Evolutionary conservation across 768 basidiomycete species (phyloP).

Genomic region (Boletus rufocinnamomeus): DNA sequence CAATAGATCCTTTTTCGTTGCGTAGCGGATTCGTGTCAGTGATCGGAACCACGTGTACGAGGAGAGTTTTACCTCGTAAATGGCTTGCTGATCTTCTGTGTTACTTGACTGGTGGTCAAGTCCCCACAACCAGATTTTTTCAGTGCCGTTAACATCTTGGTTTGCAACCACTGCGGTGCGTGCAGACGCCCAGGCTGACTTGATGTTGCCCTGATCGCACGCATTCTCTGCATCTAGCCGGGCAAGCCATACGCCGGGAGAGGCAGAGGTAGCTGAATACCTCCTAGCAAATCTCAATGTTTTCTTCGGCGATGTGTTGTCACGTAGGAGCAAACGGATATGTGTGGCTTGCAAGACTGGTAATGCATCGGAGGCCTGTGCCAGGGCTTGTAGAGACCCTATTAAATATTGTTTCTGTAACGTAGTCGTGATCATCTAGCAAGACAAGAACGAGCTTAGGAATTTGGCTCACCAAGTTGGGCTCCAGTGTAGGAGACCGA

Average conservation of each 20-base stretch:
- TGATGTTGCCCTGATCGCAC: constrained; percentile 28
- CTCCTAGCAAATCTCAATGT: constrained; percentile 43
- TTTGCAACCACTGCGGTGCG: constrained; percentile 36
- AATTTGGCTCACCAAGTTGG: constrained; percentile 33
- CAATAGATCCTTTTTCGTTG: constrained; percentile 41
- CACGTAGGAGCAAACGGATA: constrained; percentile 36
- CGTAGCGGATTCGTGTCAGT: constrained; percentile 5
- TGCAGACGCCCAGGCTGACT: constrained; percentile 47
- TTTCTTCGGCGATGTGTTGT: constrained; percentile 33
- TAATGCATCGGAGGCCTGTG: constrained; percentile 22
- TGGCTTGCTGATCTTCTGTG: constrained; percentile 18
- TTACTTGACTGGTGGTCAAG: constrained; percentile 31
- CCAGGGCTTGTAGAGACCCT: constrained; percentile 42
- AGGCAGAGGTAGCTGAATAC: constrained; percentile 45
- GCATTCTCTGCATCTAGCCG: constrained; percentile 48
- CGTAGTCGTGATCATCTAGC: constrained; percentile 3
- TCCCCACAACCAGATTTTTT: constrained; percentile 60
- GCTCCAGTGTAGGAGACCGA: constrained; percentile 32
- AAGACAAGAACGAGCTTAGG: neutral
- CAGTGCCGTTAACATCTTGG: constrained; percentile 25
- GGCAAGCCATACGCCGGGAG: constrained; percentile 53
- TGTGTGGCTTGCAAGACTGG: constrained; percentile 40
- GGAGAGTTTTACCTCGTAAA: constrained; percentile 37
- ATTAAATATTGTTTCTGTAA: constrained; percentile 58
- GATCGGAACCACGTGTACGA: neutral